These are phyloP conservation scores for Amphicarpaea edgeworthii DNA, from an alignment of 306 rosid species.

Conservation along the genomic window DNA sequence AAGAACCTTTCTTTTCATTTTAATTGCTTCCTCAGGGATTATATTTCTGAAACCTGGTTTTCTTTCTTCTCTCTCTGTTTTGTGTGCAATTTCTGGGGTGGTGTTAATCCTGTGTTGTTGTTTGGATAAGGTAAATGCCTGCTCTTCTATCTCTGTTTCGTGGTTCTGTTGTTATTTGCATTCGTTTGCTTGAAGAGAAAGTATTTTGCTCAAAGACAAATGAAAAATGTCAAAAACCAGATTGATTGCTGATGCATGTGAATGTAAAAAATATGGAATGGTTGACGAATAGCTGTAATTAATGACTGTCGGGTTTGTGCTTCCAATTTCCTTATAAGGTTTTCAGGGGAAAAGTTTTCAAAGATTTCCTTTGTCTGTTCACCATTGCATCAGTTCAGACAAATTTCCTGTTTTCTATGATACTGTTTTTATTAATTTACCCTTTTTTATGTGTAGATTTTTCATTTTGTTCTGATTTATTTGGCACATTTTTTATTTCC, in stretches of 20 bases:
- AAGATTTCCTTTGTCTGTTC: conserved; percentile 30
- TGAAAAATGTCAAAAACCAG: neutral
- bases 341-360: conserved; percentile 40
- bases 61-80: neutral
- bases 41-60: conserved; percentile 8
- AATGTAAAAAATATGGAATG: neutral
- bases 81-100: conserved; percentile 6
- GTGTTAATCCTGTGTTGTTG: neutral
- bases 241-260: neutral
- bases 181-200: conserved; percentile 27
- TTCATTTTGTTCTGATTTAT: conserved; percentile 13
- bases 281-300: conserved; percentile 21
- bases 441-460: neutral
- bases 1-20: conserved; percentile 16
- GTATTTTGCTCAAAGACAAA: conserved; percentile 26
- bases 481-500: conserved; percentile 14
- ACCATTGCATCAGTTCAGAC: neutral
- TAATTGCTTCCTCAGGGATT: conserved; percentile 32
- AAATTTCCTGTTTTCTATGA: conserved; percentile 22
- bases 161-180: conserved; percentile 32
- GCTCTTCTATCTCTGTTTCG: conserved; percentile 4
- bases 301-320: conserved; percentile 4
- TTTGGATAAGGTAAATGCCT: conserved; percentile 54
- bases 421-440: neutral
- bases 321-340: conserved; percentile 14